Conservation (phyloP, 2,329 filamentous ascomycete species). For the Scorias spongiosa region DNA sequence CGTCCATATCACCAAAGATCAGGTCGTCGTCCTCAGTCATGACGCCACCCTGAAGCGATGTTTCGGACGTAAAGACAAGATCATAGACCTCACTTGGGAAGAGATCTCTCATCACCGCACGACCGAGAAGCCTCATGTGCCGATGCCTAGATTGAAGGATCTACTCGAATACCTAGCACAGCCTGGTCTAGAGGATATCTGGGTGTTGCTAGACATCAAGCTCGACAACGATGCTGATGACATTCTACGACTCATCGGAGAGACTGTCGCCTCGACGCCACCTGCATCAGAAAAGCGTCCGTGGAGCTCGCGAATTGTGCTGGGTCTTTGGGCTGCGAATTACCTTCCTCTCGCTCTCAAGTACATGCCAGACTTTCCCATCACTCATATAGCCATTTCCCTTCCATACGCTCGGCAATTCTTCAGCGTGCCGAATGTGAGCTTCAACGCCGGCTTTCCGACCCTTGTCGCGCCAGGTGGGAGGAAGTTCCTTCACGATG, state of each 20-base stretch:
- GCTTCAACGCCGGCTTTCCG: conserved; percentile 63
- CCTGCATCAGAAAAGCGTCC: conserved; percentile 25
- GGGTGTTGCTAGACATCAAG: conserved; percentile 85
- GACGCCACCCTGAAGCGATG: conserved; percentile 66
- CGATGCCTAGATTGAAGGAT: conserved; percentile 60
- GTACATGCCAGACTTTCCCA: conserved; percentile 46
- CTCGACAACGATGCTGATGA: conserved; percentile 53
- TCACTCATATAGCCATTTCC: conserved; percentile 55
- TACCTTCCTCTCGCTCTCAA: conserved; percentile 50
- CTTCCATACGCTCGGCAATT: conserved; percentile 56
- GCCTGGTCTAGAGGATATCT: conserved; percentile 51
- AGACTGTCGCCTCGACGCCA: conserved; percentile 42
- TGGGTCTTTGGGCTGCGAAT: conserved; percentile 71
- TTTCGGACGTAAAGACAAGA: conserved; percentile 57
- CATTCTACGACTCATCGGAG: conserved; percentile 54
- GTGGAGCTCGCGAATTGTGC: conserved; percentile 60
- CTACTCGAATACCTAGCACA: conserved; percentile 55
- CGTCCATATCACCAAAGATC: conserved; percentile 66
- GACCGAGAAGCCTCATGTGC: conserved; percentile 48
- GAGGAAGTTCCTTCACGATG: conserved; percentile 42
- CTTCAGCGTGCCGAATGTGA: conserved; percentile 49
- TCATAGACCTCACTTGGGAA: conserved; percentile 63
- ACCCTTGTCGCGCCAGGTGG: conserved; percentile 56
- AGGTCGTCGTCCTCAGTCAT: conserved; percentile 58
- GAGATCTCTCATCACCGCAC: conserved; percentile 57